Conservation (phyloP, 257 asterid species). For the Solanum bukasovii region DNA sequence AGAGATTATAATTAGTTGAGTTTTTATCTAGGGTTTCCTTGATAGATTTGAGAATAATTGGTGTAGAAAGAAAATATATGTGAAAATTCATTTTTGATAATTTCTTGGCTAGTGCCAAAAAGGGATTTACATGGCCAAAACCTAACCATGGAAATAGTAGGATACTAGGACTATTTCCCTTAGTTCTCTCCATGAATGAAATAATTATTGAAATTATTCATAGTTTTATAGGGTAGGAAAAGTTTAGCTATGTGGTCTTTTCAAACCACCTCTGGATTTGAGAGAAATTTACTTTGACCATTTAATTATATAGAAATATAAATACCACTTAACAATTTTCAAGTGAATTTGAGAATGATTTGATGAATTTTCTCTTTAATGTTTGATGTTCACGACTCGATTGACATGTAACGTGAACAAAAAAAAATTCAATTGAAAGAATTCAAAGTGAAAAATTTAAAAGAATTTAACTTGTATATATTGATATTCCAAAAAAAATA, state of each 20-base stretch:
- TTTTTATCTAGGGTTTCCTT: slow-evolving; percentile 5
- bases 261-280: neutral
- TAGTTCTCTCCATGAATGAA: neutral
- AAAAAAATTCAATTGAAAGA: too few species aligned
- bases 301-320: too few species aligned
- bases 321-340: too few species aligned
- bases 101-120: slow-evolving; percentile 35
- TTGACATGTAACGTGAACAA: too few species aligned
- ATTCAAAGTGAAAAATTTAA: too few species aligned
- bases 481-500: too few species aligned
- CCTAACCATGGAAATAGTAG: slow-evolving; percentile 45
- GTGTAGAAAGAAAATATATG: slow-evolving; percentile 29
- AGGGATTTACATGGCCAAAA: slow-evolving; percentile 47
- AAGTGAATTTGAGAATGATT: too few species aligned
- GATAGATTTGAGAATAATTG: slow-evolving; percentile 31
- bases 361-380: too few species aligned
- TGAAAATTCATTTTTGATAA: slow-evolving; percentile 15
- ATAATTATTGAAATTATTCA: neutral
- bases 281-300: too few species aligned
- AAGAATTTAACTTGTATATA: too few species aligned
- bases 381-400: too few species aligned
- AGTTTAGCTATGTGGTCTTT: neutral
- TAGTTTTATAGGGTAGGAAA: neutral
- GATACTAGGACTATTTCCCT: neutral
- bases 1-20: neutral